Evolutionary conservation across 139 green algal species (phyloP), one percentile per base, ranked within the genome.

Genomic region (Chlamydomonas incerta): DNA sequence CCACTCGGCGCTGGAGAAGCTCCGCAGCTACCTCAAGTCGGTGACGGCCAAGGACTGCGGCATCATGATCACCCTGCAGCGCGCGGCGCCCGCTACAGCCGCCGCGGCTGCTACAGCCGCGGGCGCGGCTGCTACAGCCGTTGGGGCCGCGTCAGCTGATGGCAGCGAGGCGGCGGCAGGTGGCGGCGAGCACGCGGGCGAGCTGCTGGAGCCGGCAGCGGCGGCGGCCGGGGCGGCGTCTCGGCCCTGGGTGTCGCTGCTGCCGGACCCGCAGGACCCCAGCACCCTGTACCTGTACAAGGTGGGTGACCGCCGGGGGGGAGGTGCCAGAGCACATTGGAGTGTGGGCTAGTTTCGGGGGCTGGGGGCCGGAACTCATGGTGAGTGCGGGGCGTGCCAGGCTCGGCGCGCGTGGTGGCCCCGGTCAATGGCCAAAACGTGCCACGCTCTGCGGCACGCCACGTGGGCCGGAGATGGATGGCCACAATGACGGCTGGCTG

Each of bases 21-120:
- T 98, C n/a, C 83, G 91, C 0, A 72, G 83, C 21, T 98, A 98
- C 70, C 81, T 96, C 15, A 90, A 91, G 0, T 89, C 95, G 13
- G 88, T 89, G 4, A 97, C 95, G 4, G 95, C 94, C 60, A 98
- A 97, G 88, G 95, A 98, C 91, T 98, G 95, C 67, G 94, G 93
- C 29, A 46, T 98, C 60, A 98, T 98, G 93, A 80, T 98, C 20
- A 87, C 90, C 0, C 50, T 98, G 66, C 93, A 93, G 63, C 82
- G 74, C 21, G 63, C 88, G 52, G n/a, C n/a, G 63, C n/a, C 29
- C 24, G 62, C 63, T 50, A 50, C 41, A 50, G 13, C 29, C 29
- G 63, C 18, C 63, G 13, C 29, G n/a, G n/a, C 21, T 4, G 63
- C 34, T 29, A 13, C 29, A 13, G 63, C 29, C 13, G 3, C 11